A percentile compares a stretch with the other conserved stretches of the same genome.
Conservation (phyloP, 768 basidiomycete genomes). For the Lactarius sp. region DNA sequence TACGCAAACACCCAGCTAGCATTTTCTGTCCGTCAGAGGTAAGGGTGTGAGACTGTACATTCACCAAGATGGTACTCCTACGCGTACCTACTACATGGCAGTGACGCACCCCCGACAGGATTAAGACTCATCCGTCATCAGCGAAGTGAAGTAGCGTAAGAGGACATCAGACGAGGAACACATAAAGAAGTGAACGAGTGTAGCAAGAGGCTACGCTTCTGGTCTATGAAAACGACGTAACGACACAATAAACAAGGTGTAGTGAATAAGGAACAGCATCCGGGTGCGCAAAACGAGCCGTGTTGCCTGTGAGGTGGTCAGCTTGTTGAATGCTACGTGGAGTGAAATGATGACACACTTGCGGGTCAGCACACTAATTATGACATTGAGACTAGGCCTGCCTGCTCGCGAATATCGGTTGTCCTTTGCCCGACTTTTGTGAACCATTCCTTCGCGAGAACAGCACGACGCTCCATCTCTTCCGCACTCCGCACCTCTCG, state of each 20-base stretch:
- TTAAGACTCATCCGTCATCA: conserved; percentile 9
- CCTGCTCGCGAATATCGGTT: conserved; percentile 33
- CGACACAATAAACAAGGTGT: neutral
- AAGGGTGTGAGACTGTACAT: neutral
- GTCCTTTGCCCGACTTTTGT: conserved; percentile 48
- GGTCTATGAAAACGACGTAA: conserved; percentile 3
- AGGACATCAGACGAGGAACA: conserved; percentile 2
- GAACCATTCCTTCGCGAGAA: conserved; percentile 72
- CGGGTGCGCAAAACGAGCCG: neutral
- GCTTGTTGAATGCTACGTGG: neutral
- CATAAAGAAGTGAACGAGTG: conserved; percentile 6
- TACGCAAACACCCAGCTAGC: no score
- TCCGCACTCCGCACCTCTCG: conserved; percentile 75
- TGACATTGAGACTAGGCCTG: conserved; percentile 6
- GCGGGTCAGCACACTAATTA: neutral
- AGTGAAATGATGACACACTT: neutral
- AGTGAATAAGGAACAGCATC: neutral
- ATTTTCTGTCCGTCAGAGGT: neutral
- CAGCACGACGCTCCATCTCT: conserved; percentile 65
- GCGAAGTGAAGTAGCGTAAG: neutral
- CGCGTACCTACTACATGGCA: neutral
- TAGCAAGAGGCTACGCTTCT: neutral
- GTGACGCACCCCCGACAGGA: neutral
- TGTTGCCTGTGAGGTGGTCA: neutral
- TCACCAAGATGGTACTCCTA: neutral